Percentiles rank a stretch among this genome's conserved stretches.
These are phyloP conservation scores for Brassica balearica DNA, from an alignment of 441 rosid genomes.

Conservation along the genomic window DNA sequence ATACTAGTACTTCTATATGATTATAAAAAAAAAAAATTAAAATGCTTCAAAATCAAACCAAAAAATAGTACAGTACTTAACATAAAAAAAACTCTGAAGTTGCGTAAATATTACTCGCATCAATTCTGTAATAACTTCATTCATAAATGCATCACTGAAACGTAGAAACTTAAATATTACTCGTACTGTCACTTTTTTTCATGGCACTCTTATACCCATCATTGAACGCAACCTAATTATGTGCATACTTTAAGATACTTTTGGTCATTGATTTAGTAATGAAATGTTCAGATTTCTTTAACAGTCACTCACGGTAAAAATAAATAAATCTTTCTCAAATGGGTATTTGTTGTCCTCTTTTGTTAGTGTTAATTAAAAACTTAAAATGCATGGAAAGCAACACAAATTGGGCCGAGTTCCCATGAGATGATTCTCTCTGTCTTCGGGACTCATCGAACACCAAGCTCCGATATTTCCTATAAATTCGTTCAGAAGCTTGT, in stretches of 20 bases:
- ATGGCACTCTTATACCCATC: conserved; percentile 33
- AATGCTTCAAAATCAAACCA: conserved; percentile 18
- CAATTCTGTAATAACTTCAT: conserved; percentile 8
- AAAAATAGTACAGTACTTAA: conserved; percentile 1
- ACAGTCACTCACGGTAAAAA: neutral
- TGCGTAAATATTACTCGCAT: conserved; percentile 4
- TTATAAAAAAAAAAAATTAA: neutral
- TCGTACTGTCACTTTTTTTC: conserved; percentile 19
- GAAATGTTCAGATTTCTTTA: neutral
- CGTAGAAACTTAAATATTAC: conserved; percentile 8
- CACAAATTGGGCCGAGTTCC: conserved; percentile 48
- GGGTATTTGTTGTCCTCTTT: conserved; percentile 13
- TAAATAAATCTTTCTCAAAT: neutral
- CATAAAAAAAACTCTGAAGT: neutral
- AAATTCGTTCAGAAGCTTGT: neutral
- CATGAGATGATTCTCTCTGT: conserved; percentile 58
- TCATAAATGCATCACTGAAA: conserved; percentile 32
- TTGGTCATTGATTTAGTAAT: conserved; percentile 6
- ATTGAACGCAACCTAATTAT: conserved; percentile 18
- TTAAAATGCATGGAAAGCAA: conserved; percentile 36
- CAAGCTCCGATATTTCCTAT: conserved; percentile 33
- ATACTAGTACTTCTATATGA: neutral
- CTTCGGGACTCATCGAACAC: conserved; percentile 66
- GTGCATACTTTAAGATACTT: conserved; percentile 13
- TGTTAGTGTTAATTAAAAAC: conserved; percentile 6